These are phyloP conservation scores for Claviceps capensis DNA, from an alignment of 2,329 filamentous ascomycete genomes.

Conservation along the genomic window DNA sequence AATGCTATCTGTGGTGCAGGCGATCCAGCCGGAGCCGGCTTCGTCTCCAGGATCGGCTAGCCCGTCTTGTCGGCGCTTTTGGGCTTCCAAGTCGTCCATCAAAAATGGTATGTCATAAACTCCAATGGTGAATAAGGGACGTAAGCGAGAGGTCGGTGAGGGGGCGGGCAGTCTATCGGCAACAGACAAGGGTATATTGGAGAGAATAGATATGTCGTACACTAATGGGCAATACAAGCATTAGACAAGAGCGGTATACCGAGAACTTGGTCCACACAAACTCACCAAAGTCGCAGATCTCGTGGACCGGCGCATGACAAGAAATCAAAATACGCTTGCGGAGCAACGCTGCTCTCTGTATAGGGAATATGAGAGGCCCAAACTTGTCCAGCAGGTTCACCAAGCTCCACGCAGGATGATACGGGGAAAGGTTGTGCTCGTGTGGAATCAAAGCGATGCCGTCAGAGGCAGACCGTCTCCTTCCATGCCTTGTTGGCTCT, in stretches of 20 bases:
- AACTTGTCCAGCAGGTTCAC: slow-evolving; percentile 66
- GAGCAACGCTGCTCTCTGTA: slow-evolving; percentile 75
- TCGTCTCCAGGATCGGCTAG: slow-evolving; percentile 30
- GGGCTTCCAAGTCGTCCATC: slow-evolving; percentile 42
- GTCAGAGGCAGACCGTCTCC: slow-evolving; percentile 48
- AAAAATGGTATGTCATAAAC: slow-evolving; percentile 84
- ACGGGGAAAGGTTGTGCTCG: slow-evolving; percentile 55
- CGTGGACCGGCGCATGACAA: slow-evolving; percentile 71
- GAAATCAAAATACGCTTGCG: slow-evolving; percentile 82
- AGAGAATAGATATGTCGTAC: slow-evolving; percentile 85
- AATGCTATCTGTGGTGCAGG: slow-evolving; percentile 91
- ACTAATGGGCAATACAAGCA: slow-evolving; percentile 35
- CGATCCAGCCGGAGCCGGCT: slow-evolving; percentile 62
- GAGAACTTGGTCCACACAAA: not conserved
- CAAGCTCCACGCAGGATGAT: slow-evolving; percentile 79
- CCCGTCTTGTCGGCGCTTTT: slow-evolving; percentile 23
- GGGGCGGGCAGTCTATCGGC: slow-evolving; percentile 52
- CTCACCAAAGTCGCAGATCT: slow-evolving; percentile 78
- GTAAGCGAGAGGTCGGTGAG: slow-evolving; percentile 50
- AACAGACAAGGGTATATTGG: slow-evolving; percentile 69
- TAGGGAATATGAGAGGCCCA: slow-evolving; percentile 81
- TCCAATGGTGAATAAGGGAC: slow-evolving; percentile 83
- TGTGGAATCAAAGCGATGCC: slow-evolving; percentile 42
- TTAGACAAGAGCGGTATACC: not conserved
- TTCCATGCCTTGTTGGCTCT: slow-evolving; percentile 30